Percentiles rank a stretch among this genome's conserved stretches.
Evolutionary conservation across 2,329 filamentous ascomycete genomes (phyloP).

Genomic region (Simplicillium sp.): DNA sequence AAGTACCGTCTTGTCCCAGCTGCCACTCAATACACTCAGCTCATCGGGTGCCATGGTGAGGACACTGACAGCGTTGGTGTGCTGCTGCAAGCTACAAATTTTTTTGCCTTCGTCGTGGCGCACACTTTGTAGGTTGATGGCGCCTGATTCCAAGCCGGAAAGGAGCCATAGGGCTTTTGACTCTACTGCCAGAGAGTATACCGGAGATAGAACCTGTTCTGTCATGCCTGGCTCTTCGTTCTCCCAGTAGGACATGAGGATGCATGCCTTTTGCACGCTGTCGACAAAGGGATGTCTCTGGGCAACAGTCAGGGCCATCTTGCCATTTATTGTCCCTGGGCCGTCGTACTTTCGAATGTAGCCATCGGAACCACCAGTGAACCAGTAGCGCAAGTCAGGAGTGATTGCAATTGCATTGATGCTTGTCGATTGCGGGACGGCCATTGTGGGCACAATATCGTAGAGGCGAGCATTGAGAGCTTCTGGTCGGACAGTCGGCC

Average conservation of each 20-base stretch:
- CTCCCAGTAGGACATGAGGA: slow-evolving; percentile 95
- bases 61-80: slow-evolving; percentile 87
- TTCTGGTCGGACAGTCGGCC: slow-evolving; percentile 62
- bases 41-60: slow-evolving; percentile 77
- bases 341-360: slow-evolving; percentile 98
- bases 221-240: slow-evolving; percentile 66
- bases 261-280: slow-evolving; percentile 89
- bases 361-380: slow-evolving; percentile 87
- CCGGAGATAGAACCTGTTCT: slow-evolving; percentile 66
- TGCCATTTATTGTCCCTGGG: slow-evolving; percentile 88
- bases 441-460: slow-evolving; percentile 95
- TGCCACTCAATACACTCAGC: slow-evolving; percentile 77
- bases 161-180: slow-evolving; percentile 86
- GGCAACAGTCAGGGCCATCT: slow-evolving; percentile 85
- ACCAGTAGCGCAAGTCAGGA: slow-evolving; percentile 89
- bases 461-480: slow-evolving; percentile 73
- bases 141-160: slow-evolving; percentile 81
- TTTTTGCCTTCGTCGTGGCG: slow-evolving; percentile 91
- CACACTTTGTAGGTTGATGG: slow-evolving; percentile 87
- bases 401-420: slow-evolving; percentile 90
- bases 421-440: slow-evolving; percentile 88
- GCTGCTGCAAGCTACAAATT: slow-evolving; percentile 70
- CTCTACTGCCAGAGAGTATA: slow-evolving; percentile 89
- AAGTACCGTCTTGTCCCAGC: slow-evolving; percentile 90
- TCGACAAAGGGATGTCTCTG: slow-evolving; percentile 96